Evolutionary conservation across 108 stramenopile genomes (phyloP).

Genomic region (Fragilaria radians): DNA sequence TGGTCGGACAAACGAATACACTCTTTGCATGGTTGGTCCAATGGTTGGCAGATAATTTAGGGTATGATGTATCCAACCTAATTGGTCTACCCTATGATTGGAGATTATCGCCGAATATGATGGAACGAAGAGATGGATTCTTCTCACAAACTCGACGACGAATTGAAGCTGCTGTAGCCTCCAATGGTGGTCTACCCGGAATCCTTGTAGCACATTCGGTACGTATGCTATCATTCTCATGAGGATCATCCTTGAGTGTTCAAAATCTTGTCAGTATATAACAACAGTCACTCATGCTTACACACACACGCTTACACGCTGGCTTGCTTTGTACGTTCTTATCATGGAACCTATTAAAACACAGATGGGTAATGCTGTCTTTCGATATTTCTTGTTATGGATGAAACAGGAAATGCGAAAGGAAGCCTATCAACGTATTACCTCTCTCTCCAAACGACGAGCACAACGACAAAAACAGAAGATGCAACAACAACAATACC

Average conservation of each 20-base stretch:
- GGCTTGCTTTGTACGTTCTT: too few species aligned
- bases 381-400: constrained; percentile 85
- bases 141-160: constrained; percentile 39
- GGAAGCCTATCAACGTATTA: constrained; percentile 54
- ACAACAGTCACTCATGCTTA: not conserved
- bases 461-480: constrained; percentile 10
- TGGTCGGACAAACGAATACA: constrained; percentile 79
- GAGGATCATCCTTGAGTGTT: not conserved
- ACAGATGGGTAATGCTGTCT: constrained; percentile 70
- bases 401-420: constrained; percentile 61
- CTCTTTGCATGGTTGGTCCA: constrained; percentile 85
- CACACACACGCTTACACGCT: too few species aligned
- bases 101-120: constrained; percentile 64
- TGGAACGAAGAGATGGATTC: constrained; percentile 74
- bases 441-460: constrained; percentile 28
- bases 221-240: constrained; percentile 10
- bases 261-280: constrained; percentile 1
- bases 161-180: constrained; percentile 70
- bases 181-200: constrained; percentile 56
- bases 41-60: constrained; percentile 79
- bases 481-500: constrained; percentile 7
- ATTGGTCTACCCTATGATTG: constrained; percentile 86
- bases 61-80: constrained; percentile 77
- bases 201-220: constrained; percentile 86
- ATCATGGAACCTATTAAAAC: too few species aligned